These are phyloP conservation scores for Euphorbia corollata DNA, from an alignment of 441 rosid genomes.

Conservation along the genomic window DNA sequence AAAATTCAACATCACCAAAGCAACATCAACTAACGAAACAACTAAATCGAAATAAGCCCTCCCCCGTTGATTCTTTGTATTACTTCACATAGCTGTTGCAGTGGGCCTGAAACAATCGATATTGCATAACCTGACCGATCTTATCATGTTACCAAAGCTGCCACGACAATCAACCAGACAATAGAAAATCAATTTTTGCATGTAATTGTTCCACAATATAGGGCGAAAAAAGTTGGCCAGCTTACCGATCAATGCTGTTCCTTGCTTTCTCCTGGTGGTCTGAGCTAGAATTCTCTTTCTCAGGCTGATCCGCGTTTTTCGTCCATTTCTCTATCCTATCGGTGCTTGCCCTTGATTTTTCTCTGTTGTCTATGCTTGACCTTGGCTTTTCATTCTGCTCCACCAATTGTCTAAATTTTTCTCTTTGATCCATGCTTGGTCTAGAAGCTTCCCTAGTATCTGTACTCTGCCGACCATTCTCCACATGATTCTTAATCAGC, in stretches of 20 bases:
- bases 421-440: constrained; percentile 43
- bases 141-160: constrained; percentile 77
- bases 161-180: constrained; percentile 19
- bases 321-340: constrained; percentile 53
- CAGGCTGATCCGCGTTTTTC: constrained; percentile 38
- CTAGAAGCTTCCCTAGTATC: constrained; percentile 52
- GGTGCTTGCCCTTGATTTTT: constrained; percentile 44
- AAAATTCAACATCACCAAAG: no score
- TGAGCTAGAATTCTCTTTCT: constrained; percentile 26
- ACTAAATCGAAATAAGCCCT: no score
- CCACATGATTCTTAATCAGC: constrained; percentile 32
- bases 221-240: not conserved
- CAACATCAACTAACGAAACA: no score
- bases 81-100: no score
- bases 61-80: no score
- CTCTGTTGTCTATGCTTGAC: constrained; percentile 35
- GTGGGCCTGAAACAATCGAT: constrained; percentile 89
- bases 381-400: constrained; percentile 54
- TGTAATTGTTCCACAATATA: not conserved
- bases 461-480: constrained; percentile 50
- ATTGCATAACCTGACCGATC: constrained; percentile 83
- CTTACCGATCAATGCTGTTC: constrained; percentile 82
- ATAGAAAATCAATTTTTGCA: not conserved
- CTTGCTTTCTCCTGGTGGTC: constrained; percentile 61
- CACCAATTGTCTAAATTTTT: constrained; percentile 35